Percentiles rank a stretch among this genome's conserved stretches.
Evolutionary conservation across 768 basidiomycete genomes (phyloP).

Genomic region (Boletus coccyginus): DNA sequence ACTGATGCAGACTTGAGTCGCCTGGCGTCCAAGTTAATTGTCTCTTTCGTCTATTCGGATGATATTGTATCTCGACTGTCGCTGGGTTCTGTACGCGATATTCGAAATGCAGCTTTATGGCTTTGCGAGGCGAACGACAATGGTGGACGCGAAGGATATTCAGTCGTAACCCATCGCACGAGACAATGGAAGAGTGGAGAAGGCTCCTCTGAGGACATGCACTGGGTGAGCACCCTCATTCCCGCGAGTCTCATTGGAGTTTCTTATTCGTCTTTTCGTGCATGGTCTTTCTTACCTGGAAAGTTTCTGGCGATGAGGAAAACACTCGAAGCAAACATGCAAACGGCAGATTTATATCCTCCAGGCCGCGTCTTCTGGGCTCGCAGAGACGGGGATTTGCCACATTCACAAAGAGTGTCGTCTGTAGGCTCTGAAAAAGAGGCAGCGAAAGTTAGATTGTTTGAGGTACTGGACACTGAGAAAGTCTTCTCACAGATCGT

Average conservation of each 20-base stretch:
- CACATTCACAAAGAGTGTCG: conserved; percentile 40
- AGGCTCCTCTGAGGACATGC: conserved; percentile 46
- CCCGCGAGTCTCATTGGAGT: not conserved
- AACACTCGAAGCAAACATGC: conserved; percentile 85
- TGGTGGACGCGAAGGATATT: conserved; percentile 38
- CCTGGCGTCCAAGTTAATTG: conserved; percentile 60
- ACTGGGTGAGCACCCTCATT: conserved; percentile 45
- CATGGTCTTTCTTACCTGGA: not conserved
- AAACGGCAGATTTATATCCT: conserved; percentile 66
- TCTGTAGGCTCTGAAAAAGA: conserved; percentile 17
- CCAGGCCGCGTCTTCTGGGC: conserved; percentile 81
- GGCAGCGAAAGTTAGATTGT: conserved; percentile 61
- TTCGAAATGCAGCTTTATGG: conserved; percentile 73
- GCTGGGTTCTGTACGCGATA: conserved; percentile 72
- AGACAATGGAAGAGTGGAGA: conserved; percentile 61
- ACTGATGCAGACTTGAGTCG: conserved; percentile 58
- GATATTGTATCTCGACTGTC: conserved; percentile 79
- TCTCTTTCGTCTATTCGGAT: conserved; percentile 79
- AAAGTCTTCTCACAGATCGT: conserved; percentile 78
- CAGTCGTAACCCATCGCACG: conserved; percentile 44
- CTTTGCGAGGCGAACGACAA: conserved; percentile 67
- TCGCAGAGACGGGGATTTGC: conserved; percentile 67
- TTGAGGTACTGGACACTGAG: conserved; percentile 75
- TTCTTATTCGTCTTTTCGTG: not conserved
- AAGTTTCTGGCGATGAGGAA: conserved; percentile 80